Evolutionary conservation across 352 stramenopile species (phyloP).

Genomic region (Phytopythium boreale): DNA sequence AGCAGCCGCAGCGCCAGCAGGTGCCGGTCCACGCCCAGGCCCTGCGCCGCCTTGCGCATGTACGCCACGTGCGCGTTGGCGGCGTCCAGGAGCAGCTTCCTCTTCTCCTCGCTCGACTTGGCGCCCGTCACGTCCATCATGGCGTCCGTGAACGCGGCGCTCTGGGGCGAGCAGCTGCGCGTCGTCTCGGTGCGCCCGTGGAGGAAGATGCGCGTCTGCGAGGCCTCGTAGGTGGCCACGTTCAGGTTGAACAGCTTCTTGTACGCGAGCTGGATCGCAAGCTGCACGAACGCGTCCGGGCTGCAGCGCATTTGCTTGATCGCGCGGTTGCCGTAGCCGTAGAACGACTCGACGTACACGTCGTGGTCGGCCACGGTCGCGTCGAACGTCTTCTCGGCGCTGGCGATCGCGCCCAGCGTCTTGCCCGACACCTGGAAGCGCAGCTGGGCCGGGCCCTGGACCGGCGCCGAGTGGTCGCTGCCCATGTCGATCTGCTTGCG

Average conservation of each 20-base stretch:
- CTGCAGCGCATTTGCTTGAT: slow-evolving; percentile 91
- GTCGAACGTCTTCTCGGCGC: slow-evolving; percentile 61
- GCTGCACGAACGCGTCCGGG: slow-evolving; percentile 95
- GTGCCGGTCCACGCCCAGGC: slow-evolving; percentile 92
- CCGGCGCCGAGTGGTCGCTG: slow-evolving; percentile 13
- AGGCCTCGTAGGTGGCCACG: slow-evolving; percentile 93
- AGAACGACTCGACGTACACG: slow-evolving; percentile 84
- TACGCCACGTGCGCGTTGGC: slow-evolving; percentile 54
- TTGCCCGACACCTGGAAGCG: slow-evolving; percentile 48
- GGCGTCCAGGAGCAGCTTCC: slow-evolving; percentile 38
- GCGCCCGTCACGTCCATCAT: slow-evolving; percentile 58
- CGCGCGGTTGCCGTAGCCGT: slow-evolving; percentile 81
- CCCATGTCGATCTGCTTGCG: slow-evolving; percentile 49
- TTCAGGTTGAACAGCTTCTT: slow-evolving; percentile 66
- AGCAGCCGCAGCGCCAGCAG: slow-evolving; percentile 89
- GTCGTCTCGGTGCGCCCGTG: slow-evolving; percentile 94
- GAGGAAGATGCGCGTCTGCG: slow-evolving; percentile 92
- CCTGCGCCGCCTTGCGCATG: slow-evolving; percentile 65
- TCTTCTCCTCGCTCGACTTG: slow-evolving; percentile 33
- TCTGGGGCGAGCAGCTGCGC: slow-evolving; percentile 77
- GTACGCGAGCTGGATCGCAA: slow-evolving; percentile 94
- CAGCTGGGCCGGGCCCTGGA: slow-evolving; percentile 39
- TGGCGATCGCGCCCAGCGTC: slow-evolving; percentile 45
- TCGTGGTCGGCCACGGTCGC: slow-evolving; percentile 84
- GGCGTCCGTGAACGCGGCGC: slow-evolving; percentile 81